Evolutionary conservation across 2,329 filamentous ascomycete species (phyloP).

Genomic region (Hypoxylon sp.): DNA sequence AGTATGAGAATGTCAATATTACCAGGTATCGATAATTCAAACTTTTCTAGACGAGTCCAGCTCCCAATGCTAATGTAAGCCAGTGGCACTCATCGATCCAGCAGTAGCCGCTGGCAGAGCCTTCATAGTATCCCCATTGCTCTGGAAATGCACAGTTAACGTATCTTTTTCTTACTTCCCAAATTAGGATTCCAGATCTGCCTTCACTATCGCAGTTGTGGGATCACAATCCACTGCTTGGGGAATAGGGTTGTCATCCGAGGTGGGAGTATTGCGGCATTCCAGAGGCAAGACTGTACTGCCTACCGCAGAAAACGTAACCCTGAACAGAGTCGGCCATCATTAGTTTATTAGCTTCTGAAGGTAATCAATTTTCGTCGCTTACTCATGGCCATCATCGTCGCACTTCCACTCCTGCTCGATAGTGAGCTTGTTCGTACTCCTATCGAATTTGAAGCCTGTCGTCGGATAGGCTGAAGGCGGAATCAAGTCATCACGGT

Average conservation of each 20-base stretch:
- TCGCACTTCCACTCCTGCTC: slow-evolving; percentile 30
- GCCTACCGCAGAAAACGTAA: slow-evolving; percentile 8
- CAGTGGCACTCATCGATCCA: neutral
- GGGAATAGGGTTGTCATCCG: slow-evolving; percentile 3
- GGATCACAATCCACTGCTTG: slow-evolving; percentile 15
- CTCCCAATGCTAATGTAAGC: too few relatives aligned
- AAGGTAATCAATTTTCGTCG: neutral
- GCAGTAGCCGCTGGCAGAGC: neutral
- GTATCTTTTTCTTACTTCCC: neutral
- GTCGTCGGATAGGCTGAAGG: slow-evolving; percentile 33
- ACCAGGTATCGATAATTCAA: neutral
- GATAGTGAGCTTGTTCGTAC: slow-evolving; percentile 15
- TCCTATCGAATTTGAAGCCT: slow-evolving; percentile 25
- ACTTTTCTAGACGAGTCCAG: too few relatives aligned
- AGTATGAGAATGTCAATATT: neutral
- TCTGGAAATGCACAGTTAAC: neutral
- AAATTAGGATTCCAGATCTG: neutral
- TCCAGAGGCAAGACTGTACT: slow-evolving; percentile 20
- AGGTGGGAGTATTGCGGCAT: slow-evolving; percentile 11
- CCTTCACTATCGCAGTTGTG: slow-evolving; percentile 10
- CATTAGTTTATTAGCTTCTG: neutral
- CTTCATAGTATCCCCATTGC: neutral
- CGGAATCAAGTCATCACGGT: slow-evolving; percentile 32
- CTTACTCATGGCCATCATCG: slow-evolving; percentile 26
- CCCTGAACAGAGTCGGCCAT: neutral